These are phyloP conservation scores for Auriscalpium orientale DNA, from an alignment of 768 basidiomycete species.

Conservation along the genomic window DNA sequence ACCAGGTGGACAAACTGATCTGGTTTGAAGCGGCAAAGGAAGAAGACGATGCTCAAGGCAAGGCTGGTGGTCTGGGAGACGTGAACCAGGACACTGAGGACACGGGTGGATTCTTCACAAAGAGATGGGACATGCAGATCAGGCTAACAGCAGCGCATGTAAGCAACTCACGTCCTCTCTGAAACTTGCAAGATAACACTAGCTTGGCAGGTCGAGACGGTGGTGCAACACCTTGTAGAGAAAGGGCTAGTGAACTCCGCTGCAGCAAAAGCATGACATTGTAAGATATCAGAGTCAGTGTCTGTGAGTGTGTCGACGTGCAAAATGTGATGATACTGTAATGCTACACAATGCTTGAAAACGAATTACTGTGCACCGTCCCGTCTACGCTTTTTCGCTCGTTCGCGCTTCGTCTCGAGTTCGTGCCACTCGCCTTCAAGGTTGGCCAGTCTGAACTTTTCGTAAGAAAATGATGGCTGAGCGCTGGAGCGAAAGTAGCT, in stretches of 20 bases:
- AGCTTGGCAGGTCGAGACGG: constrained; percentile 62
- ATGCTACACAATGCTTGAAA: constrained; percentile 20
- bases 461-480: neutral
- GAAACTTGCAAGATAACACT: constrained; percentile 2
- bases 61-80: constrained; percentile 89
- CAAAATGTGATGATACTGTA: constrained; percentile 15
- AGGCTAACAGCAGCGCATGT: constrained; percentile 84
- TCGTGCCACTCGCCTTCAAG: constrained; percentile 98
- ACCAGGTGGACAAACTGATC: constrained; percentile 92
- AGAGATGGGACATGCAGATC: constrained; percentile 95
- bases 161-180: constrained; percentile 18
- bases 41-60: constrained; percentile 89
- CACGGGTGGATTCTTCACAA: constrained; percentile 83
- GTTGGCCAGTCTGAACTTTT: constrained; percentile 50
- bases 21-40: constrained; percentile 86
- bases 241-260: constrained; percentile 52
- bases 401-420: constrained; percentile 88
- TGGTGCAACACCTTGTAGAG: constrained; percentile 75
- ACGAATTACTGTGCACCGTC: constrained; percentile 10
- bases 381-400: constrained; percentile 72
- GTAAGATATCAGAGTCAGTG: neutral
- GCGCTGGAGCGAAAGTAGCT: constrained; percentile 19
- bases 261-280: constrained; percentile 15
- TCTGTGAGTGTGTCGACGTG: constrained; percentile 7
- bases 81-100: constrained; percentile 81